phyloP scores from a whole-genome alignment of 2,329 filamentous ascomycete genomes.

The Penicillium olsonii region DNA sequence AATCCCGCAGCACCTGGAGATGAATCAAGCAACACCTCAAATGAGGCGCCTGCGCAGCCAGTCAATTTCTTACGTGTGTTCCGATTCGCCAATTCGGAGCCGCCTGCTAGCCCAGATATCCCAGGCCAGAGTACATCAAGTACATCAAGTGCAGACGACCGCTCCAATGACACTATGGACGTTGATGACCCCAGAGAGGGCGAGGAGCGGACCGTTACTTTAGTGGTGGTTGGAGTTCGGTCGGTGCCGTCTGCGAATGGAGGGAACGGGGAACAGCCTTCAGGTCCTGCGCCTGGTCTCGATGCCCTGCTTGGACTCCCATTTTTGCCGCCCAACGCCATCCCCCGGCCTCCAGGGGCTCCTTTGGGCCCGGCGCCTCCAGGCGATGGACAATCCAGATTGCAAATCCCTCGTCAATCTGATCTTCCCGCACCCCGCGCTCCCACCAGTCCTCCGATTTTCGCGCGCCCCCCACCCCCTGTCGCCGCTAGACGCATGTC shows the following conservation, averaged over 20 bases:
- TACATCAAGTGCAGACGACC: slow-evolving; percentile 27
- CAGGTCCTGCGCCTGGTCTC: slow-evolving; percentile 42
- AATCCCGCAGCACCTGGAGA: slow-evolving; percentile 40
- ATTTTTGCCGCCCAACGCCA: slow-evolving; percentile 46
- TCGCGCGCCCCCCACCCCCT: slow-evolving; percentile 53
- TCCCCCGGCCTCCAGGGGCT: slow-evolving; percentile 43
- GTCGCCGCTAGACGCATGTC: slow-evolving; percentile 34
- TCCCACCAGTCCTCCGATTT: slow-evolving; percentile 54
- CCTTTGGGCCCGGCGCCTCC: slow-evolving; percentile 55
- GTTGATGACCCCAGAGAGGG: slow-evolving; percentile 43
- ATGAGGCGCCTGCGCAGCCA: slow-evolving; percentile 52
- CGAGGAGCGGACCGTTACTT: slow-evolving; percentile 64
- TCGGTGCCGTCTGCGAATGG: slow-evolving; percentile 60
- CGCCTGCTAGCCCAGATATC: slow-evolving; percentile 25
- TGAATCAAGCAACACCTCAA: slow-evolving; percentile 32
- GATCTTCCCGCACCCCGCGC: slow-evolving; percentile 54
- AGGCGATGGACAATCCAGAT: slow-evolving; percentile 57
- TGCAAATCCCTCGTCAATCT: slow-evolving; percentile 52
- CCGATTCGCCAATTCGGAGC: slow-evolving; percentile 60
- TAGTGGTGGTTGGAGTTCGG: slow-evolving; percentile 69
- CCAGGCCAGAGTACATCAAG: slow-evolving; percentile 27
- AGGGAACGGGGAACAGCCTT: slow-evolving; percentile 46
- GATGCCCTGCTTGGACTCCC: slow-evolving; percentile 50
- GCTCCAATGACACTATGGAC: slow-evolving; percentile 33
- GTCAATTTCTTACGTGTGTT: slow-evolving; percentile 71